Evolutionary conservation across 306 rosid genomes (phyloP).

Genomic region (Vachellia collinsii): DNA sequence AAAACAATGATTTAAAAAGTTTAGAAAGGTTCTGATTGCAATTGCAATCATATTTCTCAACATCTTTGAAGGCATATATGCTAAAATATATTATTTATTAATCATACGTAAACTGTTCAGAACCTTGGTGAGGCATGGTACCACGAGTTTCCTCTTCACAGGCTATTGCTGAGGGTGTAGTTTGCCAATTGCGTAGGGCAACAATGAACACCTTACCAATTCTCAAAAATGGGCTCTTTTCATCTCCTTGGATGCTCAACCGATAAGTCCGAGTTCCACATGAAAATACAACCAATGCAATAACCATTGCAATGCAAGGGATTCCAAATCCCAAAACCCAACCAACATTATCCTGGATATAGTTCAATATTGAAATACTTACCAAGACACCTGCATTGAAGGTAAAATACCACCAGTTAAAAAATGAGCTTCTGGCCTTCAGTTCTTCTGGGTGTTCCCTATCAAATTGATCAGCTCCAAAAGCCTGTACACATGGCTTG

Average conservation of each 20-base stretch:
- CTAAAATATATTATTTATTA: slow-evolving; percentile 1
- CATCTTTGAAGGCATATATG: background rate
- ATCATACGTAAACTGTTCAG: slow-evolving; percentile 52
- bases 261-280: slow-evolving; percentile 61
- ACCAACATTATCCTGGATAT: slow-evolving; percentile 54
- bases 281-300: slow-evolving; percentile 54
- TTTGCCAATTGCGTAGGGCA: slow-evolving; percentile 42
- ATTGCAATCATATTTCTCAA: background rate
- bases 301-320: slow-evolving; percentile 54
- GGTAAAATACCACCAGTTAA: slow-evolving; percentile 85
- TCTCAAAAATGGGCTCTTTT: slow-evolving; percentile 45
- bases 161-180: slow-evolving; percentile 21
- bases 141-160: slow-evolving; percentile 41
- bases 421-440: slow-evolving; percentile 76
- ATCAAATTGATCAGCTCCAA: slow-evolving; percentile 85
- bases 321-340: slow-evolving; percentile 73
- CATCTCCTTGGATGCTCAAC: slow-evolving; percentile 35
- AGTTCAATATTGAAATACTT: slow-evolving; percentile 44
- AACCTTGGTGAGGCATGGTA: slow-evolving; percentile 29
- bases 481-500: slow-evolving; percentile 87
- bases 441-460: slow-evolving; percentile 53
- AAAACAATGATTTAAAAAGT: background rate
- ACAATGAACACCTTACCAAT: slow-evolving; percentile 48
- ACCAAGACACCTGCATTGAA: slow-evolving; percentile 36
- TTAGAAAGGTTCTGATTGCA: background rate